Percentiles rank a stretch among this genome's conserved stretches.
These are phyloP conservation scores for Corchorus capsularis DNA, from an alignment of 345 rosid genomes.

Conservation along the genomic window DNA sequence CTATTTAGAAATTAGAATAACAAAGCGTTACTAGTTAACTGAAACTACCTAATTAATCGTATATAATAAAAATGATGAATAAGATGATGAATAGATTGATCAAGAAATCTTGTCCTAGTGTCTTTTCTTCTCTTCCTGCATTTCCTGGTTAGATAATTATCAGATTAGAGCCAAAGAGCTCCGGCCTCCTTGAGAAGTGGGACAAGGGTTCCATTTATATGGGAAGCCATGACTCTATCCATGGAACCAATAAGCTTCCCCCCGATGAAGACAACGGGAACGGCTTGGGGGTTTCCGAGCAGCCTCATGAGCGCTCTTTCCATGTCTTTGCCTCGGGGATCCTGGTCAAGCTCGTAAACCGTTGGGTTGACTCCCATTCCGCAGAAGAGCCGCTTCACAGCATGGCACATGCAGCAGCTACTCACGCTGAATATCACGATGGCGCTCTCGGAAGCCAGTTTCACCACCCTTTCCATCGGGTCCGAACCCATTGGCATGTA, in stretches of 20 bases:
- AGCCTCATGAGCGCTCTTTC: slow-evolving; percentile 46
- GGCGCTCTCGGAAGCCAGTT: slow-evolving; percentile 62
- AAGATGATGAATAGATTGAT: no score
- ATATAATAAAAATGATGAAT: neutral
- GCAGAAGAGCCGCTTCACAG: slow-evolving; percentile 64
- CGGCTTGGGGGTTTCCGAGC: slow-evolving; percentile 32
- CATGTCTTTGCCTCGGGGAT: slow-evolving; percentile 60
- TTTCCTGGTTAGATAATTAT: neutral
- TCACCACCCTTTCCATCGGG: slow-evolving; percentile 47
- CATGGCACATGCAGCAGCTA: slow-evolving; percentile 75
- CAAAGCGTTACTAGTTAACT: neutral
- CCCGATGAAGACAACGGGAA: slow-evolving; percentile 66
- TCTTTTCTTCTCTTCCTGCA: neutral
- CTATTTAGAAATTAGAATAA: no score
- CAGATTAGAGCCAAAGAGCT: slow-evolving; percentile 65
- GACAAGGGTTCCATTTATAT: slow-evolving; percentile 61
- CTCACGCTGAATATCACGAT: slow-evolving; percentile 69
- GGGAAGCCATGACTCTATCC: slow-evolving; percentile 70
- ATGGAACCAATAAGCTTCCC: slow-evolving; percentile 64
- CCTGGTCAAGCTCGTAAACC: slow-evolving; percentile 59
- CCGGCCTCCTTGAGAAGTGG: slow-evolving; percentile 82
- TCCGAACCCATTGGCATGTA: slow-evolving; percentile 31
- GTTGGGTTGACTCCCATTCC: slow-evolving; percentile 77
- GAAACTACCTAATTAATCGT: neutral
- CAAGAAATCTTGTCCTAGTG: no score